Percentiles rank a stretch among this genome's conserved stretches.
Conservation (phyloP, 306 rosid species). For the Quercus dentata region DNA sequence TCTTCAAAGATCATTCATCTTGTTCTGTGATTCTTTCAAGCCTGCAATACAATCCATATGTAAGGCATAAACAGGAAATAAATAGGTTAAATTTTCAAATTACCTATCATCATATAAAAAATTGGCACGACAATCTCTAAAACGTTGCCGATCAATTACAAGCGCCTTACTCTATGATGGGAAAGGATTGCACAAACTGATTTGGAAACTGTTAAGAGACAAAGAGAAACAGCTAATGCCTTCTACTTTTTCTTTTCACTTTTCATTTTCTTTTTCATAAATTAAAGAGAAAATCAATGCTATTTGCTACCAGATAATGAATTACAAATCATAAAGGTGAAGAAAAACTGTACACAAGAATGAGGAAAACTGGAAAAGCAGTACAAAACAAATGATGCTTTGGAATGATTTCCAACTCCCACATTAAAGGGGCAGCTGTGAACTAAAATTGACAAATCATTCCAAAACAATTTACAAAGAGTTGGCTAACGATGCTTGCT, state of each 20-base stretch:
- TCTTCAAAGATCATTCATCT: background rate
- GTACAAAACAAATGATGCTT: constrained; percentile 39
- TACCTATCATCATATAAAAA: too few relatives aligned
- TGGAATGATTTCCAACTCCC: constrained; percentile 58
- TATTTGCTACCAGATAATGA: constrained; percentile 49
- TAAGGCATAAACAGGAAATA: too few relatives aligned
- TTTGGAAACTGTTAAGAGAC: too few relatives aligned
- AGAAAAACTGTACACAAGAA: constrained; percentile 79
- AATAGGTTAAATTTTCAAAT: too few relatives aligned
- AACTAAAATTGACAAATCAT: constrained; percentile 42
- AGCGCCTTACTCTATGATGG: background rate
- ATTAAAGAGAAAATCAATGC: constrained; percentile 50
- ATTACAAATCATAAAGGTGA: constrained; percentile 54
- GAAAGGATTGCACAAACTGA: background rate
- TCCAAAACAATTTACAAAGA: constrained; percentile 35
- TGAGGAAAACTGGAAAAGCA: constrained; percentile 26
- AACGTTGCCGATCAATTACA: background rate
- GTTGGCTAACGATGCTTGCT: constrained; percentile 28
- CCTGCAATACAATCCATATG: too few relatives aligned
- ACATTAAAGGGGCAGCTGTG: constrained; percentile 49
- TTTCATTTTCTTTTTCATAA: constrained; percentile 8
- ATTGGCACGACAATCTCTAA: too few relatives aligned
- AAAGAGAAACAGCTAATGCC: background rate
- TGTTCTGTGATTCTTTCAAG: background rate
- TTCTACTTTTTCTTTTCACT: background rate